Conservation (phyloP, 768 basidiomycete genomes). For the Auricularia sp. region DNA sequence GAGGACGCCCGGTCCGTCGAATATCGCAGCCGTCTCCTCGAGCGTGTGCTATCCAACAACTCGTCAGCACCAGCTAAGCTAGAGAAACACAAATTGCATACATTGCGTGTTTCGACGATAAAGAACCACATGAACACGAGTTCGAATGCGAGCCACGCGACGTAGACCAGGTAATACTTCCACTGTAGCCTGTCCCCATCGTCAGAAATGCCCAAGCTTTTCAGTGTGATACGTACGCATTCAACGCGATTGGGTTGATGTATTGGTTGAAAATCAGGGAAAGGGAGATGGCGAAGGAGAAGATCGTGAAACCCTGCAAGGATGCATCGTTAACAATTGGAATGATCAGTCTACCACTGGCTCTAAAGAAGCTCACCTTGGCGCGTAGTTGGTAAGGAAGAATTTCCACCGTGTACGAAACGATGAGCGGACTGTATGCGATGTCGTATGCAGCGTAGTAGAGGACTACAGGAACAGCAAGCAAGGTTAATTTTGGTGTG, state of each 20-base stretch:
- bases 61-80: too few relatives aligned
- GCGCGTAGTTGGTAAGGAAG: slow-evolving; percentile 74
- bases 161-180: slow-evolving; percentile 47
- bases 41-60: too few relatives aligned
- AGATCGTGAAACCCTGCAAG: slow-evolving; percentile 47
- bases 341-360: too few relatives aligned
- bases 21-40: too few relatives aligned
- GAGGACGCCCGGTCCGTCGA: too few relatives aligned
- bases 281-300: slow-evolving; percentile 67
- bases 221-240: too few relatives aligned
- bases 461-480: slow-evolving; percentile 73
- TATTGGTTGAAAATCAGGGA: slow-evolving; percentile 78
- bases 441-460: slow-evolving; percentile 72
- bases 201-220: too few relatives aligned
- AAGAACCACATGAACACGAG: slow-evolving; percentile 45
- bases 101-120: slow-evolving; percentile 42
- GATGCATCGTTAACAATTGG: too few relatives aligned
- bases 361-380: slow-evolving; percentile 32
- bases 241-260: too few relatives aligned
- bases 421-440: slow-evolving; percentile 78
- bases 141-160: slow-evolving; percentile 55
- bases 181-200: slow-evolving; percentile 32
- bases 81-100: too few relatives aligned
- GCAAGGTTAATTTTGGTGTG: slow-evolving; percentile 19
- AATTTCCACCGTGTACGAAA: slow-evolving; percentile 84